Percentiles rank a stretch among this genome's conserved stretches.
These are phyloP conservation scores for Sisymbrium irio DNA, from an alignment of 345 rosid species.

Conservation along the genomic window DNA sequence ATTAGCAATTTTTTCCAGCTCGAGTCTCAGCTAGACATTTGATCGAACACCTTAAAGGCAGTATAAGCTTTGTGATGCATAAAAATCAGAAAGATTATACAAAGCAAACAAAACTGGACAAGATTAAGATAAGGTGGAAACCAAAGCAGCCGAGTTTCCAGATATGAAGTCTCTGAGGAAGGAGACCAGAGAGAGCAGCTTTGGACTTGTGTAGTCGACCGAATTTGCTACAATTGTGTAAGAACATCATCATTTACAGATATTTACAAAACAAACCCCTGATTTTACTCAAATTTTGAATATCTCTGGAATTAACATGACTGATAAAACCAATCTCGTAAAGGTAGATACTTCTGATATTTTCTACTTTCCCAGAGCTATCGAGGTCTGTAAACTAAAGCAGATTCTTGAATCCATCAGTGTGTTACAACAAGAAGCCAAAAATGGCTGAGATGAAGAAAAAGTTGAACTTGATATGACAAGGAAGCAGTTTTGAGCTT, in stretches of 20 bases:
- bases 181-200: not conserved
- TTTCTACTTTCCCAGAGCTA: not conserved
- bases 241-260: not conserved
- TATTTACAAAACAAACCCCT: not conserved
- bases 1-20: not conserved
- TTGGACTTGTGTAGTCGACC: not conserved
- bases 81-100: not conserved
- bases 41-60: slow-evolving; percentile 27
- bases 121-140: not conserved
- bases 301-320: not conserved
- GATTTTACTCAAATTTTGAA: not conserved
- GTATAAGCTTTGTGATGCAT: not conserved
- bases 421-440: slow-evolving; percentile 22
- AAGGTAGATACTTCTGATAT: not conserved
- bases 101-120: not conserved
- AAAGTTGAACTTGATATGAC: not conserved
- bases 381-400: not conserved
- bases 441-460: not conserved
- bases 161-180: not conserved
- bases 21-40: slow-evolving; percentile 20
- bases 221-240: not conserved
- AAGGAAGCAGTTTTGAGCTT: slow-evolving; percentile 1
- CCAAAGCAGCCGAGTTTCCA: not conserved
- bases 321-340: not conserved
- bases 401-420: not conserved